Evolutionary conservation across 2,329 filamentous ascomycete species (phyloP).

Genomic region (Botryotinia calthae): DNA sequence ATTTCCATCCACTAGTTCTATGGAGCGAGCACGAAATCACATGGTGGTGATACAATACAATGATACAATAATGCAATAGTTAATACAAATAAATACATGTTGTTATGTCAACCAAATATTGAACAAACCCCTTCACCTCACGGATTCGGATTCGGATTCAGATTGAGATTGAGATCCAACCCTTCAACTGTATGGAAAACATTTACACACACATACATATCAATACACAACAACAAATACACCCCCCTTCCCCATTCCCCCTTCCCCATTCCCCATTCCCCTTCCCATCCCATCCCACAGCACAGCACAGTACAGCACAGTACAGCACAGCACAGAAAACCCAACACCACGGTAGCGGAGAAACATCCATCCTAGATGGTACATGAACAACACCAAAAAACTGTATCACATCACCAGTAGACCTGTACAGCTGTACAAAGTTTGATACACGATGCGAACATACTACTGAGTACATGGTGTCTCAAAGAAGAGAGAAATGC

Average conservation of each 20-base stretch:
- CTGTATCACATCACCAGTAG: not conserved
- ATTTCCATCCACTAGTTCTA: not conserved
- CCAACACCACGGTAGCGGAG: too few species aligned
- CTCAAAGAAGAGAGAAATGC: not conserved
- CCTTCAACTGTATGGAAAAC: not conserved
- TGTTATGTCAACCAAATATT: not conserved
- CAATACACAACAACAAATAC: too few species aligned
- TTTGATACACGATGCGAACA: not conserved
- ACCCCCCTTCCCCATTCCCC: too few species aligned
- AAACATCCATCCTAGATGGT: too few species aligned
- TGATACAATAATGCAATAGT: too few species aligned
- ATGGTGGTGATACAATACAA: not conserved
- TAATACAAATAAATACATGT: not conserved
- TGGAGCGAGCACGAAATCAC: not conserved
- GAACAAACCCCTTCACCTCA: not conserved
- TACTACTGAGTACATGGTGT: not conserved
- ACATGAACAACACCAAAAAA: too few species aligned
- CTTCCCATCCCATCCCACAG: too few species aligned
- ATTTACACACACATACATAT: too few species aligned
- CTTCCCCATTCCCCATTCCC: too few species aligned
- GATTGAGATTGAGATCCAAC: not conserved
- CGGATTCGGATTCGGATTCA: too few species aligned
- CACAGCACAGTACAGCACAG: too few species aligned
- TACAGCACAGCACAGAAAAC: too few species aligned
- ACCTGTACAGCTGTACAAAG: not conserved